Evolutionary conservation across 441 rosid species (phyloP).

Genomic region (Erodium moschatum): DNA sequence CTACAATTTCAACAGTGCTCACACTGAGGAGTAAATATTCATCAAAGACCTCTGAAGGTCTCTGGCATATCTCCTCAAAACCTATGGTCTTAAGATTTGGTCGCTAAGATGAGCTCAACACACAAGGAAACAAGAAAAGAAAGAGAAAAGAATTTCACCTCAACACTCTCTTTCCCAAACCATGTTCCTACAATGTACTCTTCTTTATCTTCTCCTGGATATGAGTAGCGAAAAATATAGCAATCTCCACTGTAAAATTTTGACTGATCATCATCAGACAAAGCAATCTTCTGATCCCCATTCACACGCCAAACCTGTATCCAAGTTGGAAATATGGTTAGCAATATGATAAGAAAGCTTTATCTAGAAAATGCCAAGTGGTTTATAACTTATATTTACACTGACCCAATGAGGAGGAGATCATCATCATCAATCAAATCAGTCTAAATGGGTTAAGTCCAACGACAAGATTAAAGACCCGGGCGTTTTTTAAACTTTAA

Average conservation of each 20-base stretch:
- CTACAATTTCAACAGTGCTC: too few relatives aligned
- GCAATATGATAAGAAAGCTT: background rate
- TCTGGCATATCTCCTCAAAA: too few relatives aligned
- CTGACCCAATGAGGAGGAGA: background rate
- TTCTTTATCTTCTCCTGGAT: conserved; percentile 88
- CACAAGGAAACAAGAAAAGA: background rate
- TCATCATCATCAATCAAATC: background rate
- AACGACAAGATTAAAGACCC: background rate
- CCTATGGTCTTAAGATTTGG: too few relatives aligned
- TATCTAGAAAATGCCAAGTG: conserved; percentile 12
- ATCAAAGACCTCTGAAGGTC: too few relatives aligned
- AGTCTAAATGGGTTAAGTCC: background rate
- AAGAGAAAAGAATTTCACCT: conserved; percentile 41
- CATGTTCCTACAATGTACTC: conserved; percentile 78
- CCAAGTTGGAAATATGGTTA: conserved; percentile 6
- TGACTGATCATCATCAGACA: conserved; percentile 75
- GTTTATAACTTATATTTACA: background rate
- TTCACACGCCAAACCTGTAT: conserved; percentile 77
- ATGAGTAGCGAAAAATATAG: conserved; percentile 77
- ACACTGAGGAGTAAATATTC: too few relatives aligned
- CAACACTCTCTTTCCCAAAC: conserved; percentile 79
- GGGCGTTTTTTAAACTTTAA: background rate
- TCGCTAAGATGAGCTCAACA: background rate
- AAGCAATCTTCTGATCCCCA: conserved; percentile 70
- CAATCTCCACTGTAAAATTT: conserved; percentile 95